Percentiles rank a stretch among this genome's conserved stretches.
Evolutionary conservation across 306 rosid genomes (phyloP).

Genomic region (Vicia villosa): DNA sequence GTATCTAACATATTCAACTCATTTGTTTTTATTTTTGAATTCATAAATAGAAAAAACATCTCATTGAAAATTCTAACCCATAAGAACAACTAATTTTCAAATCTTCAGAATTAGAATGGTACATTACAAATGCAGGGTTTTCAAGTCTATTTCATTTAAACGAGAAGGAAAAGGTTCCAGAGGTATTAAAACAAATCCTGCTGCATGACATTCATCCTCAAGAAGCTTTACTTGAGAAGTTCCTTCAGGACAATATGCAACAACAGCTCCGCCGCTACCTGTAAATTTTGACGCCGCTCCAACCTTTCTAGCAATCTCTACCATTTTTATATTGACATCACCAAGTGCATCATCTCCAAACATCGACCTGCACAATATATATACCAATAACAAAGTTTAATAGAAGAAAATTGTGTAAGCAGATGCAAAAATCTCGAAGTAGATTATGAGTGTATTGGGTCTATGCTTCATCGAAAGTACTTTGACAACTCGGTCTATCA

Average conservation of each 20-base stretch:
- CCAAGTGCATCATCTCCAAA: slow-evolving; percentile 89
- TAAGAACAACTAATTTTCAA: slow-evolving; percentile 8
- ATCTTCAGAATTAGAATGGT: slow-evolving; percentile 11
- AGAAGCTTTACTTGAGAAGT: slow-evolving; percentile 69
- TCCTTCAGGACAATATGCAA: slow-evolving; percentile 82
- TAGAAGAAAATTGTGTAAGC: background rate
- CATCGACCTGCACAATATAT: slow-evolving; percentile 59
- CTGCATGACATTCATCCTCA: slow-evolving; percentile 66
- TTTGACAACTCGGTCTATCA: background rate
- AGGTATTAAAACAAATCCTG: slow-evolving; percentile 64
- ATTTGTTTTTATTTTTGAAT: background rate
- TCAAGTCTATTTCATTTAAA: slow-evolving; percentile 63
- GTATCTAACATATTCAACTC: background rate
- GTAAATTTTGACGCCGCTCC: slow-evolving; percentile 98
- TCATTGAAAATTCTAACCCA: background rate
- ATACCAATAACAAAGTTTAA: slow-evolving; percentile 22
- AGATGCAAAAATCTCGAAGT: background rate
- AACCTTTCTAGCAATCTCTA: slow-evolving; percentile 78
- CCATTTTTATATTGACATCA: slow-evolving; percentile 79
- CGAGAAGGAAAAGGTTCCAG: slow-evolving; percentile 58
- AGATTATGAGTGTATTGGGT: background rate
- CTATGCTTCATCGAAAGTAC: background rate
- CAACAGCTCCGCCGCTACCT: slow-evolving; percentile 96
- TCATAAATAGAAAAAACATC: background rate
- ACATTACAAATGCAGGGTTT: slow-evolving; percentile 42